phyloP scores from a whole-genome alignment of 2,329 filamentous ascomycete species.

The Fusarium sp. region DNA sequence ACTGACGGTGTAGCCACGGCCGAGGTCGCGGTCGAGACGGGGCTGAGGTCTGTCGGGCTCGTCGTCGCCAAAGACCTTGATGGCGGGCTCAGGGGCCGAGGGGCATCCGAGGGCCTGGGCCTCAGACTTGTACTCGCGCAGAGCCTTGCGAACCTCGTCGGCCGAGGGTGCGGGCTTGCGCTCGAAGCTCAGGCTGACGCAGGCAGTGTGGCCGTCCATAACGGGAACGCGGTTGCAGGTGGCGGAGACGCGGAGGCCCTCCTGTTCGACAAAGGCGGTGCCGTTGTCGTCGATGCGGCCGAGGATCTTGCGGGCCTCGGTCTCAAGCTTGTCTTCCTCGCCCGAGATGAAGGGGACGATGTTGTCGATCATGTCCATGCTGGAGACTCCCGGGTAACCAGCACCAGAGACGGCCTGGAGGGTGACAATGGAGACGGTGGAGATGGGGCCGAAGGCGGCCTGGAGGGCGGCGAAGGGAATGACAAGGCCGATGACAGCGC shows the following conservation, averaged over 20 bases:
- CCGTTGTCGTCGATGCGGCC: constrained; percentile 76
- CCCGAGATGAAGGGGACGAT: constrained; percentile 93
- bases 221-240: constrained; percentile 96
- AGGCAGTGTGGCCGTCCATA: constrained; percentile 94
- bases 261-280: constrained; percentile 81
- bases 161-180: constrained; percentile 78
- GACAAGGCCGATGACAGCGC: constrained; percentile 94
- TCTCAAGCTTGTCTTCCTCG: constrained; percentile 96
- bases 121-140: constrained; percentile 84
- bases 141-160: constrained; percentile 79
- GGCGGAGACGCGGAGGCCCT: constrained; percentile 79
- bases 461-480: constrained; percentile 94
- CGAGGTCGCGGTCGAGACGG: constrained; percentile 85
- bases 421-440: constrained; percentile 81
- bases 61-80: constrained; percentile 79
- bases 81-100: constrained; percentile 83
- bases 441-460: constrained; percentile 84
- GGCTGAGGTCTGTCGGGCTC: constrained; percentile 92
- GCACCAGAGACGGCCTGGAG: constrained; percentile 95
- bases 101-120: constrained; percentile 86
- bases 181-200: constrained; percentile 86
- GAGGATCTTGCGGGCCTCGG: constrained; percentile 94
- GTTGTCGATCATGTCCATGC: constrained; percentile 97
- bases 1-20: constrained; percentile 88
- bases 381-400: constrained; percentile 88